Evolutionary conservation across 305 asterid genomes (phyloP).

Genomic region (Fraxinus dipetala): DNA sequence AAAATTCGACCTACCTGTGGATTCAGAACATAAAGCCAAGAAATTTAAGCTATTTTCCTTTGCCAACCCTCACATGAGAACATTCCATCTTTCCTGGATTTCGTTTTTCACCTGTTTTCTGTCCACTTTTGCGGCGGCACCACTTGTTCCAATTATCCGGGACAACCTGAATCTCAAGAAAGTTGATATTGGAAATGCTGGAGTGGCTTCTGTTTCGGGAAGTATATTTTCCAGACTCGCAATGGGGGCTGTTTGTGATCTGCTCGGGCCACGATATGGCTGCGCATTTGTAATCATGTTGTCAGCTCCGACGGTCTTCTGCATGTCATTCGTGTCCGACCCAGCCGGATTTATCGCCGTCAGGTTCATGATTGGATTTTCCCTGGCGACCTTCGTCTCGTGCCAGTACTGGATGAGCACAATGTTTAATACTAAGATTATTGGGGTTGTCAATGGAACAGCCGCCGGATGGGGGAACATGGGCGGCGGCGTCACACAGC

Average conservation of each 20-base stretch:
- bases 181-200: constrained; percentile 54
- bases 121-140: constrained; percentile 54
- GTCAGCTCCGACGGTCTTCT: constrained; percentile 48
- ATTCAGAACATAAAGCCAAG: constrained; percentile 57
- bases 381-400: constrained; percentile 53
- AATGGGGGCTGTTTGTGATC: constrained; percentile 57
- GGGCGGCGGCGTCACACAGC: constrained; percentile 62
- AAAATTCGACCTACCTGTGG: constrained; percentile 49
- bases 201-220: constrained; percentile 63
- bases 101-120: constrained; percentile 55
- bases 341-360: constrained; percentile 41
- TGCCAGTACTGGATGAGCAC: constrained; percentile 60
- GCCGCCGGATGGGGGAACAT: constrained; percentile 66
- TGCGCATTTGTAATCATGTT: constrained; percentile 49
- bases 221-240: constrained; percentile 54
- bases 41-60: constrained; percentile 43
- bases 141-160: constrained; percentile 51
- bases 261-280: constrained; percentile 59
- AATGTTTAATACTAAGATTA: constrained; percentile 47
- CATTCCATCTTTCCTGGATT: constrained; percentile 60
- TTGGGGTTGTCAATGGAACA: constrained; percentile 50
- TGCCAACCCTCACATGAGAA: constrained; percentile 51
- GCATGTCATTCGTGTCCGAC: constrained; percentile 42
- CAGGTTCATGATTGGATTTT: constrained; percentile 61
- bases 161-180: constrained; percentile 44